These are phyloP conservation scores for Auriscalpium orientale DNA, from an alignment of 768 basidiomycete genomes.

Conservation along the genomic window DNA sequence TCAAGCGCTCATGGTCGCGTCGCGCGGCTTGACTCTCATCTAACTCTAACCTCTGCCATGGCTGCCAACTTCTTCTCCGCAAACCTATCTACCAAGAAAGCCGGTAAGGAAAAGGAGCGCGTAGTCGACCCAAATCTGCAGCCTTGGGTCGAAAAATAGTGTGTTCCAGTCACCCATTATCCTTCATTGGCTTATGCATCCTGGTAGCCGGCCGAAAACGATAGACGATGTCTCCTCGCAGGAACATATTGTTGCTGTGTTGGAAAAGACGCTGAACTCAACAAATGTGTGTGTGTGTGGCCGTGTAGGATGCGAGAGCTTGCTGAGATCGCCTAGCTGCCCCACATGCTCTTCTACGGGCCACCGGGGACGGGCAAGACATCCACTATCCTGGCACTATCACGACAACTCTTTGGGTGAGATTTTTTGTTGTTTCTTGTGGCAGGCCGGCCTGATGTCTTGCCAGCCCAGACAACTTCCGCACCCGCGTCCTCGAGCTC, in stretches of 20 bases:
- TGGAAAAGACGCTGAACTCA: conserved; percentile 84
- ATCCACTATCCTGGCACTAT: conserved; percentile 90
- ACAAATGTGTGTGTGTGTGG: conserved; percentile 59
- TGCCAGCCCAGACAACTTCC: conserved; percentile 85
- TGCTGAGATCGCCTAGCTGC: conserved; percentile 51
- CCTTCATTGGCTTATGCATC: too few relatives aligned
- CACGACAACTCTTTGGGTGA: conserved; percentile 91
- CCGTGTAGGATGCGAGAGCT: not conserved
- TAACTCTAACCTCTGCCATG: conserved; percentile 31
- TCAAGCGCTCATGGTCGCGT: conserved; percentile 3
- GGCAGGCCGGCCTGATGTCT: not conserved
- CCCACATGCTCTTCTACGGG: conserved; percentile 99
- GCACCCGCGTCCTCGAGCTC: conserved; percentile 87
- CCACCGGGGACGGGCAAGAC: conserved; percentile 99
- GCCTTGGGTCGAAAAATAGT: conserved; percentile 99
- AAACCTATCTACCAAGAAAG: conserved; percentile 20
- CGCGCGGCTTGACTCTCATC: not conserved
- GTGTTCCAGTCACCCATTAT: conserved; percentile 16
- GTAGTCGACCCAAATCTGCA: conserved; percentile 52
- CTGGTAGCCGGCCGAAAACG: conserved; percentile 82
- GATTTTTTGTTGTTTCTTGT: conserved; percentile 12
- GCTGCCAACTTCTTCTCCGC: conserved; percentile 48
- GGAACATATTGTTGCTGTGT: conserved; percentile 89
- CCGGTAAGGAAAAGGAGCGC: conserved; percentile 23
- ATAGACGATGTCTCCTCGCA: conserved; percentile 98